These are phyloP conservation scores for Boletus rubescentipes DNA, from an alignment of 768 basidiomycete species.

Conservation along the genomic window DNA sequence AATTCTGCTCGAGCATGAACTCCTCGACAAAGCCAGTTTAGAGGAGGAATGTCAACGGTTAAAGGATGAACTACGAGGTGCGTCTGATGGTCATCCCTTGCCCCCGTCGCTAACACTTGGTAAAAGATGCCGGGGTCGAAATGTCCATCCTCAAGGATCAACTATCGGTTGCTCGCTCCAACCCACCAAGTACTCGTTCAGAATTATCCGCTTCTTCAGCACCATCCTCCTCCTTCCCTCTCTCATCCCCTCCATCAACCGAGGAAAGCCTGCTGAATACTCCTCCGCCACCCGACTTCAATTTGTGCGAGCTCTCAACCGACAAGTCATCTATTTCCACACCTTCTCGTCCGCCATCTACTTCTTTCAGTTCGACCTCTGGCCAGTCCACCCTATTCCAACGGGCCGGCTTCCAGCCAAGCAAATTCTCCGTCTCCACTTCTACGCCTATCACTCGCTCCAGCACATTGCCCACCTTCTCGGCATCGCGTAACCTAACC, in stretches of 20 bases:
- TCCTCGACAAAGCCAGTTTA: constrained; percentile 83
- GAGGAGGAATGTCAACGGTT: constrained; percentile 91
- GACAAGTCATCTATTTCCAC: constrained; percentile 40
- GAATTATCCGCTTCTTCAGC: constrained; percentile 28
- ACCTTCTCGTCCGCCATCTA: constrained; percentile 33
- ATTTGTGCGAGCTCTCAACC: constrained; percentile 54
- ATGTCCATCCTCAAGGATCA: constrained; percentile 82
- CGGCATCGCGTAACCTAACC: constrained; percentile 42
- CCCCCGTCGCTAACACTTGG: constrained; percentile 15
- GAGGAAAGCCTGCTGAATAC: constrained; percentile 62
- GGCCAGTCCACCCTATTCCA: constrained; percentile 51
- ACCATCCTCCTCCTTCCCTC: constrained; percentile 37
- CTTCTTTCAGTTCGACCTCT: constrained; percentile 33
- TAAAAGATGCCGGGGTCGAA: constrained; percentile 80
- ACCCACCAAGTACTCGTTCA: constrained; percentile 29
- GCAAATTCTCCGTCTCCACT: constrained; percentile 39
- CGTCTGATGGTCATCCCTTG: constrained; percentile 34
- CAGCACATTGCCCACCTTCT: constrained; percentile 52
- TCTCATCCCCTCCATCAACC: constrained; percentile 25
- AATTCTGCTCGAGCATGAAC: constrained; percentile 93
- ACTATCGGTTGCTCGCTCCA: constrained; percentile 41
- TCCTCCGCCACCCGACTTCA: constrained; percentile 58
- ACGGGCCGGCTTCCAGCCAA: constrained; percentile 49
- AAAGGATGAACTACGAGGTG: constrained; percentile 92
- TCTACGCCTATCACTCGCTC: constrained; percentile 56